Evolutionary conservation across 2,329 filamentous ascomycete species (phyloP), one percentile per base, ranked within the genome.

Genomic region (Chrysosphaeria jannelii): DNA sequence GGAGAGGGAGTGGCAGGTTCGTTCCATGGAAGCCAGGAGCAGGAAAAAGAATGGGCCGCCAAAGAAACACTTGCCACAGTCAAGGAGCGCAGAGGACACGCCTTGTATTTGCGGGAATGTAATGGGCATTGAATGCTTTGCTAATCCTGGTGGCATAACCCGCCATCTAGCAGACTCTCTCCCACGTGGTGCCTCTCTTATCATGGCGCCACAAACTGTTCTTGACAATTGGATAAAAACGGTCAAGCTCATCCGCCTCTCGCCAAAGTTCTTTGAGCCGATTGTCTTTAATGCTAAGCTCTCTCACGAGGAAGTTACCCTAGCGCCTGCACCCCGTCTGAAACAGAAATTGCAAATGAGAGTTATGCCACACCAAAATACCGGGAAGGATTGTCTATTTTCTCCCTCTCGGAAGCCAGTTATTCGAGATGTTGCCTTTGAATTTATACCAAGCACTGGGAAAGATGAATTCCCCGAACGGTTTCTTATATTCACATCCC

Each of bases 61-160:
- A 14, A 33, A 31, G 25, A 25, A 31, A 26, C 31, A 30, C 13
- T 22, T 27, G 8, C 25, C 26, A 2, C 27, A 21, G 8, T 19
- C n/a, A 12, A 14, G n/a, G 7, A 10, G 12, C 12, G 13, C 11
- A 11, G 10, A 8, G 1, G 24, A 12, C 21, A 19, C 12, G 1
- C 19, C 25, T 5, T 35, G 33, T 21, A 20, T 29, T 2, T 35
- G 33, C 14, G 30, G 29, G 23, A 30, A 34, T 21, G 18, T 18
- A 6, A 19, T 30, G 23, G 33, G 32, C 13, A 32, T 35, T 22
- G 30, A 33, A 26, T 35, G 33, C 27, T 35, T 30, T 22, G 33
- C 32, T 17, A 32, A 33, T 24, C 27, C 32, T 4, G 26, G 26
- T 16, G 28, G 33, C 8, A 22, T 29, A 19, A 34, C 33, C 7